Conservation (phyloP, 2,329 filamentous ascomycete species). For the Fonsecaea nubica region DNA sequence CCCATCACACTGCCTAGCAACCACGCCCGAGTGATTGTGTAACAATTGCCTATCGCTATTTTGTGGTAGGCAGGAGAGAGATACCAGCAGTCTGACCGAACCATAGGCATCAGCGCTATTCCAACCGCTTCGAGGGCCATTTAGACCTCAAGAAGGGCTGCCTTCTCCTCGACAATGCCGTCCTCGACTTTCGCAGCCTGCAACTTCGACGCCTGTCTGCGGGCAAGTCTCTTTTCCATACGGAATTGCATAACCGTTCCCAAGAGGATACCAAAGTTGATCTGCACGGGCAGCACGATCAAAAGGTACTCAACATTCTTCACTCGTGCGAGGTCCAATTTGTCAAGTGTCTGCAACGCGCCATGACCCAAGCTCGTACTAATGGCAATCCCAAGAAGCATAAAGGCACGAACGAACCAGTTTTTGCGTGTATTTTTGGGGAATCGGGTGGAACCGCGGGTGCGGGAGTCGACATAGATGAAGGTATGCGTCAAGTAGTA, state of each 20-base stretch:
- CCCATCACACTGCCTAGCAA: not conserved
- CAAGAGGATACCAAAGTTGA: constrained; percentile 38
- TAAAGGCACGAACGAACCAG: constrained; percentile 37
- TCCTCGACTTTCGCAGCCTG: constrained; percentile 20
- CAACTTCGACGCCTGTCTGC: constrained; percentile 26
- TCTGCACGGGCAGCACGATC: constrained; percentile 37
- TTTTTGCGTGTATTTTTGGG: constrained; percentile 38
- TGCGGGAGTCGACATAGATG: constrained; percentile 38
- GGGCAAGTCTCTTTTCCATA: constrained; percentile 36
- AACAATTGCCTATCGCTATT: not conserved
- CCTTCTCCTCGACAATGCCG: constrained; percentile 32
- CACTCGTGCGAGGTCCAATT: constrained; percentile 37
- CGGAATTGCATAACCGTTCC: constrained; percentile 37
- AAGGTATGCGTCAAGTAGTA: constrained; percentile 35
- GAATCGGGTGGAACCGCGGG: constrained; percentile 21
- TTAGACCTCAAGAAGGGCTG: constrained; percentile 32
- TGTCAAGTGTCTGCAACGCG: constrained; percentile 34
- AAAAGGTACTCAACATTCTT: constrained; percentile 37
- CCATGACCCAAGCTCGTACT: constrained; percentile 33
- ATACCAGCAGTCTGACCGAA: not conserved
- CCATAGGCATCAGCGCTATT: not conserved
- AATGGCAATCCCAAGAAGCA: constrained; percentile 34
- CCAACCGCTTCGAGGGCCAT: not conserved
- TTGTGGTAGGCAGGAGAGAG: not conserved
- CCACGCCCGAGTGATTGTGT: not conserved